Percentiles rank a stretch among this genome's conserved stretches.
Evolutionary conservation across 768 basidiomycete genomes (phyloP).

Genomic region (Rubroboletus satanas): DNA sequence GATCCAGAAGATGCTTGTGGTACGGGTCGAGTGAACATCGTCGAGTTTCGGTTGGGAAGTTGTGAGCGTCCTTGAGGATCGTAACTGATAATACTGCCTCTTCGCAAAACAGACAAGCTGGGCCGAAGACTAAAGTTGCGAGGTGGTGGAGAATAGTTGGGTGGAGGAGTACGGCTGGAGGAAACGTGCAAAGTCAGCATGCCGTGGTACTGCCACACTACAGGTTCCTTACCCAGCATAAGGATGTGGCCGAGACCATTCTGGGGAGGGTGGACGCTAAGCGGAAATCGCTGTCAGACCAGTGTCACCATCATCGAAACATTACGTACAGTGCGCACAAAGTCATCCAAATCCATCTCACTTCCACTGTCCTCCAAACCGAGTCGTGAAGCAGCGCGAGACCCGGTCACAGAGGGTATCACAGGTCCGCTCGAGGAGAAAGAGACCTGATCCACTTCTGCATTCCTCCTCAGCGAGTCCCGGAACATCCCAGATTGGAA

Average conservation of each 20-base stretch:
- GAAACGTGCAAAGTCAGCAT: conserved; percentile 1
- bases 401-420: conserved; percentile 5
- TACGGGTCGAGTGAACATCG: conserved; percentile 6
- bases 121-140: conserved; percentile 17
- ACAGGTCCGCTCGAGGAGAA: conserved; percentile 7
- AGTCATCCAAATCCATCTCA: conserved; percentile 26
- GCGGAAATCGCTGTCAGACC: conserved; percentile 2
- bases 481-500: conserved; percentile 33
- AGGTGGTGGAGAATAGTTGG: conserved; percentile 19
- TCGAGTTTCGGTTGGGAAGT: conserved; percentile 9
- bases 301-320: neutral
- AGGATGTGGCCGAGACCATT: conserved; percentile 24
- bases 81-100: conserved; percentile 1
- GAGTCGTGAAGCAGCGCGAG: conserved; percentile 11
- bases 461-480: conserved; percentile 30
- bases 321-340: conserved; percentile 11
- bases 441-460: conserved; percentile 20
- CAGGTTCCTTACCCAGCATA: conserved; percentile 22
- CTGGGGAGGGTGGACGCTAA: conserved; percentile 26
- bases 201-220: neutral
- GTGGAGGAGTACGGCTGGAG: conserved; percentile 24
- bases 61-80: conserved; percentile 11
- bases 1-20: conserved; percentile 7
- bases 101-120: conserved; percentile 13
- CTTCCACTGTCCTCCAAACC: conserved; percentile 26